Evolutionary conservation across 192 early-diverging fungal species (phyloP).

Genomic region (Linnemannia hyalina): DNA sequence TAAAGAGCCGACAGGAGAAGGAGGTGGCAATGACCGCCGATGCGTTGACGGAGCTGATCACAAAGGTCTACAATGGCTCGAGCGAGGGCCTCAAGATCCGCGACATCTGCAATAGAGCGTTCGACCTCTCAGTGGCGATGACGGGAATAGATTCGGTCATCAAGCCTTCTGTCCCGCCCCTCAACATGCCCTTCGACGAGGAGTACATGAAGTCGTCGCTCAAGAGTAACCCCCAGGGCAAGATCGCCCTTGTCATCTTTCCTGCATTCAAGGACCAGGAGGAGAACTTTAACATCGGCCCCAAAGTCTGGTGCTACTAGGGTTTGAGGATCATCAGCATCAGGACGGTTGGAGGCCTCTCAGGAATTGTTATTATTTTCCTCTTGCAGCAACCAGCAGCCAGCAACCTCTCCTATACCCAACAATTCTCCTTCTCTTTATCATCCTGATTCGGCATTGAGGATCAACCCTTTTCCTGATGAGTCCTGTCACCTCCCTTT

Average conservation of each 20-base stretch:
- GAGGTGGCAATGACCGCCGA: conserved; percentile 19
- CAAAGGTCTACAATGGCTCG: conserved; percentile 22
- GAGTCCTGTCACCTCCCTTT: neutral
- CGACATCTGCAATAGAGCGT: conserved; percentile 36
- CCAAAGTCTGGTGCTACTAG: conserved; percentile 52
- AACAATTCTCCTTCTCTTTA: neutral
- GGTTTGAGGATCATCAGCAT: neutral
- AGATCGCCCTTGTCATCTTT: conserved; percentile 43
- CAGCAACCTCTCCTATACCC: neutral
- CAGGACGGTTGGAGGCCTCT: neutral
- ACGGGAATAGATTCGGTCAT: conserved; percentile 23
- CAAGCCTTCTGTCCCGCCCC: conserved; percentile 6
- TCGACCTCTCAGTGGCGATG: conserved; percentile 48
- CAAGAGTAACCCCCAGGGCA: conserved; percentile 40
- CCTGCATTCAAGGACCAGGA: conserved; percentile 36
- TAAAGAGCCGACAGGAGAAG: conserved; percentile 28
- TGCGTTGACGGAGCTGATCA: conserved; percentile 19
- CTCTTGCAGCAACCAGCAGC: neutral
- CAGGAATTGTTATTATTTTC: neutral
- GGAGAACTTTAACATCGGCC: conserved; percentile 5
- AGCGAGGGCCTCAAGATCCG: conserved; percentile 33
- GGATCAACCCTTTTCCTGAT: neutral
- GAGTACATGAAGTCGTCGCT: conserved; percentile 37
- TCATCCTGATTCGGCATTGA: neutral
- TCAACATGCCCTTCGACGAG: conserved; percentile 27